These are phyloP conservation scores for Xylaria arbuscula DNA, from an alignment of 2,329 filamentous ascomycete species.

Conservation along the genomic window DNA sequence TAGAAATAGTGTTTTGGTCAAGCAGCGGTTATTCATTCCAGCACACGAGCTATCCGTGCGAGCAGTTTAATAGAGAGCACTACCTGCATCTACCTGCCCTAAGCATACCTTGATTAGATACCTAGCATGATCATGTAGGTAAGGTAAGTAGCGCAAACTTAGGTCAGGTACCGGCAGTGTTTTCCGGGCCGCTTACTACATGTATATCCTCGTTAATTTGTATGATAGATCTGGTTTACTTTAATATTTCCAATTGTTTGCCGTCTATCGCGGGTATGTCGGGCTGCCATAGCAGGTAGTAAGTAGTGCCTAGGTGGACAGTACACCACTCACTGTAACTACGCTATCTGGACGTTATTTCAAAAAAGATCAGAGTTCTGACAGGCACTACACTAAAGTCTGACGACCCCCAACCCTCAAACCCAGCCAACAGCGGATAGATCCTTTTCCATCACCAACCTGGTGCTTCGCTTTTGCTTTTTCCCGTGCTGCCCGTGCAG, in stretches of 20 bases:
- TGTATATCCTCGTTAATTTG: not conserved
- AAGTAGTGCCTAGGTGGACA: not conserved
- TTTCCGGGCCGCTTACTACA: not conserved
- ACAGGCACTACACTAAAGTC: conserved; percentile 32
- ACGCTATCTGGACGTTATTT: conserved; percentile 26
- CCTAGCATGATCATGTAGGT: not conserved
- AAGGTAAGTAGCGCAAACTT: conserved; percentile 1
- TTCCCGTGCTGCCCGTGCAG: conserved; percentile 16
- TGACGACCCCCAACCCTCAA: conserved; percentile 22
- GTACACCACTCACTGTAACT: not conserved
- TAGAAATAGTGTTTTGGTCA: not conserved
- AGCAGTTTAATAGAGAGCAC: too few relatives aligned
- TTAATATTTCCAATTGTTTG: not conserved
- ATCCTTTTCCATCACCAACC: conserved; percentile 38
- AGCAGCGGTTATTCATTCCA: conserved; percentile 3
- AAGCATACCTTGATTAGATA: not conserved
- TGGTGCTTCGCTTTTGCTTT: conserved; percentile 28
- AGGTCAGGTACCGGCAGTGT: not conserved
- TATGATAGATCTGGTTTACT: not conserved
- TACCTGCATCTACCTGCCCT: not conserved
- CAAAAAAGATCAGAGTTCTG: conserved; percentile 31
- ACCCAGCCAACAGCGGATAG: conserved; percentile 32
- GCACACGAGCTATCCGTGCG: not conserved
- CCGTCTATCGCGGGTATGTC: conserved; percentile 23
- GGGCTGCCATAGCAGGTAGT: not conserved